Evolutionary conservation across 129 eudicot species (phyloP).

Genomic region (Flaveria linearis): DNA sequence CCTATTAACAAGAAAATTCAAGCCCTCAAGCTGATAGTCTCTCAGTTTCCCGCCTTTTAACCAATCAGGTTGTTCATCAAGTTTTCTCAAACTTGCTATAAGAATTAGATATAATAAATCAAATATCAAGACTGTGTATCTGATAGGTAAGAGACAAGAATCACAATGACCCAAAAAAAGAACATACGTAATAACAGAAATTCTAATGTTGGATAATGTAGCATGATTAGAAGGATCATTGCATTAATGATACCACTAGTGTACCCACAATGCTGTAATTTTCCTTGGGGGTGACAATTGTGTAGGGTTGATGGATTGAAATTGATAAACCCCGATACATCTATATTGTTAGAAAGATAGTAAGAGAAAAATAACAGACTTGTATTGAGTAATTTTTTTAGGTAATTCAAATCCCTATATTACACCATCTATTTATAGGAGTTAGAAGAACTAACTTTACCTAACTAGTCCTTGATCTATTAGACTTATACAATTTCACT

Average conservation of each 20-base stretch:
- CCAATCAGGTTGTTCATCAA: slow-evolving; percentile 99
- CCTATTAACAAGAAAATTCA: slow-evolving; percentile 98
- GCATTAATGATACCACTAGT: neutral
- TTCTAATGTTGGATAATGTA: neutral
- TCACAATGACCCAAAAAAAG: neutral
- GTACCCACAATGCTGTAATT: neutral
- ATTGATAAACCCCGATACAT: neutral
- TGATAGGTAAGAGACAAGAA: slow-evolving; percentile 18
- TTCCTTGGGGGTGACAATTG: neutral
- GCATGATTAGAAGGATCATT: neutral
- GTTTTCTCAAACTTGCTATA: slow-evolving; percentile 91
- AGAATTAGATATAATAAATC: slow-evolving; percentile 21
- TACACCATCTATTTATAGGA: too few species aligned
- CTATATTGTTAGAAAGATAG: neutral
- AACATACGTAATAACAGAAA: neutral
- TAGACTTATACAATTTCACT: too few species aligned
- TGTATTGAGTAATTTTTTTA: too few species aligned
- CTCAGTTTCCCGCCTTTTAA: slow-evolving; percentile 93
- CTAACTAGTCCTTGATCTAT: too few species aligned
- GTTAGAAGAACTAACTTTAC: too few species aligned
- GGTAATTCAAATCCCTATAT: too few species aligned
- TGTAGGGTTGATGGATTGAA: neutral
- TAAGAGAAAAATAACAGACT: too few species aligned
- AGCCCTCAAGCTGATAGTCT: slow-evolving; percentile 99
- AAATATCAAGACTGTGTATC: slow-evolving; percentile 3